Base-by-base conservation (phyloP, 2,329 filamentous ascomycete species). In the Bisporella sp. region DNA sequence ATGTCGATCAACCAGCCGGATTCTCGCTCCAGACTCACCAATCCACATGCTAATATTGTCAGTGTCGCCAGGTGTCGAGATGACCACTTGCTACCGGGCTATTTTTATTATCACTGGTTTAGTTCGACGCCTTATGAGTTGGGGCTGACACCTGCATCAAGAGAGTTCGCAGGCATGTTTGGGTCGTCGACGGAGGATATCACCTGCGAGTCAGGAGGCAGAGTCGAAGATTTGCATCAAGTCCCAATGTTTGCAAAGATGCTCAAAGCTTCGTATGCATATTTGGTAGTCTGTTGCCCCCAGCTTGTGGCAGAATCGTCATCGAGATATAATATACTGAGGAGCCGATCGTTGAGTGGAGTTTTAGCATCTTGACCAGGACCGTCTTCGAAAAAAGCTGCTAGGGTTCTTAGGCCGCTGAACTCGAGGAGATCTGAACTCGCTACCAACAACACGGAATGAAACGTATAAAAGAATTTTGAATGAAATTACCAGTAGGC, bases 381-480 rank as follows among this genome's bases (percentile, higher is more conserved):
- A 41, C 54, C 54, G 31, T 54, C 33, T 49, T 49, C 35, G 51
- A 55, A 56, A 31, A 49, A 54, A 39, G 53, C 47, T 39, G 48
- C 31, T 31, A 56, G 32, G n/a, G 11, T 32, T 50, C 28, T 48
- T 57, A 4, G 39, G 5, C 21, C 32, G 12, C 41, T 21, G 21
- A 21, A 3, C 21, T 21, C 21, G 21, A 3, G 21, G 21, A 21
- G 21, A 21, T 21, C 21, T 21, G 21, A 21, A 21, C 21, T 21
- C 21, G 21, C 47, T 39, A 30, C 58, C 58, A n/a, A 44, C 37
- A 11, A 57, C 52, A 5, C 43, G 61, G 4, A 54, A 59, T 5
- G 51, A 57, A 13, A 59, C 54, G 8, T 61, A 64, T 43, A 55
- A 54, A 12, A 45, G 55, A 31, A 64, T 60, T 7, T 50, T 67